These are phyloP conservation scores for Kandelia obovata DNA, from an alignment of 345 rosid species.

Conservation along the genomic window DNA sequence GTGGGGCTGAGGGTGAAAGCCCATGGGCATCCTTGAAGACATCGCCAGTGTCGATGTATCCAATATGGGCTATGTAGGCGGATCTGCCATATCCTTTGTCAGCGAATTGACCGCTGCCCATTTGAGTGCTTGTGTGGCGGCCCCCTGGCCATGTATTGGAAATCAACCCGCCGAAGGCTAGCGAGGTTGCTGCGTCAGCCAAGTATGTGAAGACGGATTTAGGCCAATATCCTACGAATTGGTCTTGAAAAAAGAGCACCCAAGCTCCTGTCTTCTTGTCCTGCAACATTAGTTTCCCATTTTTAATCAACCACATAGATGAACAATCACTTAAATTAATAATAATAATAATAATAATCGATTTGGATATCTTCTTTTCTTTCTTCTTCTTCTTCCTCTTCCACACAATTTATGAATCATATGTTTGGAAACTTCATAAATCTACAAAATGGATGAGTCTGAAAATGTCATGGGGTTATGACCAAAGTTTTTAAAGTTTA, in stretches of 20 bases:
- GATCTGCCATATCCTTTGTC: constrained; percentile 6
- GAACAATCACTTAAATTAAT: no score
- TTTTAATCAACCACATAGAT: not conserved
- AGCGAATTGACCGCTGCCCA: constrained; percentile 18
- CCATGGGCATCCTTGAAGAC: not conserved
- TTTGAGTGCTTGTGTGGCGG: constrained; percentile 10
- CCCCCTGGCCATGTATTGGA: not conserved
- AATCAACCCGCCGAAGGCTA: constrained; percentile 17
- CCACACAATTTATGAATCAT: no score
- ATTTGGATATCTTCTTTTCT: no score
- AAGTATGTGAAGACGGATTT: not conserved
- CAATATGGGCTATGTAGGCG: not conserved
- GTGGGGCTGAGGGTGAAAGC: not conserved
- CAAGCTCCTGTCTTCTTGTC: constrained; percentile 9
- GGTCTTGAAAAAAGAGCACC: not conserved
- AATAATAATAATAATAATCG: no score
- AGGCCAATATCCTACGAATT: constrained; percentile 18
- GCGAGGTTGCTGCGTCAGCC: not conserved
- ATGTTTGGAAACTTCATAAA: no score
- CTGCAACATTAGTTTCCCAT: not conserved
- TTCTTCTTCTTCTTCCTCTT: no score
- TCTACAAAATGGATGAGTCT: no score
- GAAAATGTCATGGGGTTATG: no score
- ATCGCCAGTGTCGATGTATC: not conserved
- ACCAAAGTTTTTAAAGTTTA: no score